Conservation (phyloP, 2,329 filamentous ascomycete species). For the Alternaria panax region DNA sequence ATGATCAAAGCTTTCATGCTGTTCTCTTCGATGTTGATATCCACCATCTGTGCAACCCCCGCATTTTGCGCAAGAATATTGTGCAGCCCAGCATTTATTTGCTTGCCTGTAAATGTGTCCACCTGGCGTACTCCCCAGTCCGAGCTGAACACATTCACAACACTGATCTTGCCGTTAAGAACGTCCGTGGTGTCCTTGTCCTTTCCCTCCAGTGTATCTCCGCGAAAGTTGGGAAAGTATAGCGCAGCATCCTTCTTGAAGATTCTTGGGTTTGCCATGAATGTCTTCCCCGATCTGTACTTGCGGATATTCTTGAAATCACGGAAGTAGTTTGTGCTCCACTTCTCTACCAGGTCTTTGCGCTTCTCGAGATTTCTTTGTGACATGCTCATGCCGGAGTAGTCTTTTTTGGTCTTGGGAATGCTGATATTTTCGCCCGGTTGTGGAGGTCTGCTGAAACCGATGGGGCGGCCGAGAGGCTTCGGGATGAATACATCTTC, state of each 20-base stretch:
- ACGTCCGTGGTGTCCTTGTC: conserved; percentile 74
- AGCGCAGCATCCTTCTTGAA: conserved; percentile 84
- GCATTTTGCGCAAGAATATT: conserved; percentile 63
- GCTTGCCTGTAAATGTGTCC: conserved; percentile 69
- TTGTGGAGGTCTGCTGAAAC: conserved; percentile 75
- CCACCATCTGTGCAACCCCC: conserved; percentile 74
- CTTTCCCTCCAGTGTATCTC: conserved; percentile 70
- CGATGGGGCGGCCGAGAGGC: conserved; percentile 76
- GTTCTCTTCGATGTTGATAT: conserved; percentile 89
- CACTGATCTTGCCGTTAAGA: conserved; percentile 74
- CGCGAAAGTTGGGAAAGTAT: conserved; percentile 92
- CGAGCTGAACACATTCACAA: conserved; percentile 83
- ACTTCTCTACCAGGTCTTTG: conserved; percentile 76
- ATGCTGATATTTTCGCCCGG: conserved; percentile 83
- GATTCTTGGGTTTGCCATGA: conserved; percentile 81
- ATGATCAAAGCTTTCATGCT: conserved; percentile 67
- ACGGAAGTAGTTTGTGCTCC: conserved; percentile 90
- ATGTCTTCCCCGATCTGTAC: conserved; percentile 87
- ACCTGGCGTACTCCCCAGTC: conserved; percentile 86
- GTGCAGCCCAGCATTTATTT: conserved; percentile 74
- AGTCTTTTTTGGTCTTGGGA: conserved; percentile 58
- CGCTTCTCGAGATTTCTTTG: conserved; percentile 72
- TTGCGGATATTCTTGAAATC: conserved; percentile 86
- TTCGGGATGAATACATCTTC: conserved; percentile 58
- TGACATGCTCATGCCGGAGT: conserved; percentile 41